Base-by-base conservation (phyloP, 2,329 filamentous ascomycete genomes). In the Seiridium cupressi region DNA sequence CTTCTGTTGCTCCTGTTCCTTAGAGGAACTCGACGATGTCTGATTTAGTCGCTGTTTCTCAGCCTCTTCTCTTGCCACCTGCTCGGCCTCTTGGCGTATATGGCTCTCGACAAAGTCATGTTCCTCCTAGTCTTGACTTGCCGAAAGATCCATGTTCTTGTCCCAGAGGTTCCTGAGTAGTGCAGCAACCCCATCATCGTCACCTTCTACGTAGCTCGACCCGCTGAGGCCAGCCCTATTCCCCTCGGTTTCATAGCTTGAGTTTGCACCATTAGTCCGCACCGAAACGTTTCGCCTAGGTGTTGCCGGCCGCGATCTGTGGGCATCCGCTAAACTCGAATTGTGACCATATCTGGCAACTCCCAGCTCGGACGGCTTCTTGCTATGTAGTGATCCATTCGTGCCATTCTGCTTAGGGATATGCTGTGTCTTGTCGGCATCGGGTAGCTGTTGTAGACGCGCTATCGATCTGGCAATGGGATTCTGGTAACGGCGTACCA, bases 401-500 rank as follows among this genome's bases (percentile, higher is more conserved):
- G 70, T 72, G 42, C 72, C 73, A 48, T 75, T 72, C 32, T 75
- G 68, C 42, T 65, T 65, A 13, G 66, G 76, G 42, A 86, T 86
- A 44, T 77, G 77, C 62, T 77, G 76, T 38, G 75, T 78, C 69
- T 79, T 83, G 57, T 85, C 78, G 36, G 77, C 71, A 6, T 81
- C 82, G 0, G 84, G 81, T 1, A 86, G 74, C 55, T 81, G 78
- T 36, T 80, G 72, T 9, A 89, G 71, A 34, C 86, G 79, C 34
- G 73, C 72, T 18, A 92, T 74, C 0, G 87, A 88, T 51, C 88
- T 82, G 4, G 83, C 85, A 18, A 92, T 80, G 0, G 89, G 88
- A 66, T 91, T 90, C 68, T 90, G 87, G 69, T 89, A 89, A 49
- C 89, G 81, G 58, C 89, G 83, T 40, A 92, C 87, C 7, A 91